These are phyloP conservation scores for Pythium guiyangense DNA, from an alignment of 352 stramenopile species.

Conservation along the genomic window DNA sequence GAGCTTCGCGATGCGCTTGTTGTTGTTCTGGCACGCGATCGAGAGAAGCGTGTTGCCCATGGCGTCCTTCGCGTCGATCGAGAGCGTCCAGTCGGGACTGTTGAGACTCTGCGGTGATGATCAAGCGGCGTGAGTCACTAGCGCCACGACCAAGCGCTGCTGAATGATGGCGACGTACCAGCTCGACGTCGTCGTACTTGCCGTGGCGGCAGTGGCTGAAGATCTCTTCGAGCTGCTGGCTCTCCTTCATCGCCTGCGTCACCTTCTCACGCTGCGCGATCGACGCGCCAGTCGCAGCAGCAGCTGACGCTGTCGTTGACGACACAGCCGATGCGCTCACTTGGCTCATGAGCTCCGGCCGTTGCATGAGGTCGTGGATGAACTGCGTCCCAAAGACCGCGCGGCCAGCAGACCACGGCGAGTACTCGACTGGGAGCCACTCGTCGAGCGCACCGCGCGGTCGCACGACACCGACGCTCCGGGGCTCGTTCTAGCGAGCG, in stretches of 20 bases:
- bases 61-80: slow-evolving; percentile 90
- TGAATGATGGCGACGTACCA: slow-evolving; percentile 24
- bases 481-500: slow-evolving; percentile 75
- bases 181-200: slow-evolving; percentile 86
- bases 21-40: slow-evolving; percentile 94
- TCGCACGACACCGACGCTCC: slow-evolving; percentile 84
- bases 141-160: background rate
- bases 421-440: slow-evolving; percentile 89
- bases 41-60: slow-evolving; percentile 92
- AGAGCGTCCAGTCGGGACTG: slow-evolving; percentile 86
- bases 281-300: slow-evolving; percentile 13
- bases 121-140: background rate
- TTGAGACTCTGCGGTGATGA: slow-evolving; percentile 66
- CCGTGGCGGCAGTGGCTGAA: slow-evolving; percentile 88
- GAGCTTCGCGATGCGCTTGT: slow-evolving; percentile 94
- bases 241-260: slow-evolving; percentile 79
- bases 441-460: slow-evolving; percentile 82
- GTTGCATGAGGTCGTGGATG: slow-evolving; percentile 56
- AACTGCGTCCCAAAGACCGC: slow-evolving; percentile 58
- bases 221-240: slow-evolving; percentile 86
- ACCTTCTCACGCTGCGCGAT: slow-evolving; percentile 68
- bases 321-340: background rate
- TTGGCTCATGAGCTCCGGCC: slow-evolving; percentile 35
- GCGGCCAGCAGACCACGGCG: slow-evolving; percentile 87
- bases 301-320: slow-evolving; percentile 9